A percentile compares a stretch with the other conserved stretches of the same genome.
Conservation (phyloP, 2,329 filamentous ascomycete species). For the Byssoonygena ceratinophila region DNA sequence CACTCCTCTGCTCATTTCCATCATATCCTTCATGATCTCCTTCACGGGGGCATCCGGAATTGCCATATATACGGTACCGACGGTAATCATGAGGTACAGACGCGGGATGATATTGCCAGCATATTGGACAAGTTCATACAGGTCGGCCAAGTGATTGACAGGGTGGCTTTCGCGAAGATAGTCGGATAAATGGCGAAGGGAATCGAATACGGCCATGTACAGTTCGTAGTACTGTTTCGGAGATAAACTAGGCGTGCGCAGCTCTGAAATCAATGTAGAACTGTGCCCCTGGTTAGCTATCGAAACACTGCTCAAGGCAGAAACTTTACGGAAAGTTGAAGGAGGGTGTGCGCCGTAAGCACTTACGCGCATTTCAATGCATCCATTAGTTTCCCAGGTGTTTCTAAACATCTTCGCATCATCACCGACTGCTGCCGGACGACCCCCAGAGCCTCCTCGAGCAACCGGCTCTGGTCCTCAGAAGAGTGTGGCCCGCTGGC, state of each 20-base stretch:
- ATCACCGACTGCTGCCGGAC: slow-evolving; percentile 93
- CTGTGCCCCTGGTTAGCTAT: slow-evolving; percentile 39
- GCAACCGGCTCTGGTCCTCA: slow-evolving; percentile 78
- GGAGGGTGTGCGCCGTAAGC: neutral
- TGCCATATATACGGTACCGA: slow-evolving; percentile 97
- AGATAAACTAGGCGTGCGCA: slow-evolving; percentile 92
- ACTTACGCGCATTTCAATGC: slow-evolving; percentile 97
- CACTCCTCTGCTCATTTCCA: slow-evolving; percentile 98
- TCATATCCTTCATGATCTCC: slow-evolving; percentile 99
- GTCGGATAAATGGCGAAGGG: slow-evolving; percentile 86
- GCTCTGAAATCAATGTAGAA: slow-evolving; percentile 94
- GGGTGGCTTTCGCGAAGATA: slow-evolving; percentile 96
- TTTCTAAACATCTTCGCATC: slow-evolving; percentile 97
- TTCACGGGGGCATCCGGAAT: slow-evolving; percentile 97
- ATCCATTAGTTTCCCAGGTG: slow-evolving; percentile 97
- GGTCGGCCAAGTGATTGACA: slow-evolving; percentile 91
- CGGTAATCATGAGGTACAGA: slow-evolving; percentile 97
- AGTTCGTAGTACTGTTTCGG: slow-evolving; percentile 99
- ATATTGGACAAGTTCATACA: slow-evolving; percentile 97
- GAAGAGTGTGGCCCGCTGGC: slow-evolving; percentile 48
- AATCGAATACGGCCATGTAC: slow-evolving; percentile 98
- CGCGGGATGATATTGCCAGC: slow-evolving; percentile 94
- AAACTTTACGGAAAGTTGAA: slow-evolving; percentile 12
- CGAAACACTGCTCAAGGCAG: slow-evolving; percentile 1
- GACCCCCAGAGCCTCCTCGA: slow-evolving; percentile 92